Evolutionary conservation across 1,284 basidiomycete genomes (phyloP), one percentile per base, ranked within the genome.

Genomic region (Phylloboletellus chloephorus): DNA sequence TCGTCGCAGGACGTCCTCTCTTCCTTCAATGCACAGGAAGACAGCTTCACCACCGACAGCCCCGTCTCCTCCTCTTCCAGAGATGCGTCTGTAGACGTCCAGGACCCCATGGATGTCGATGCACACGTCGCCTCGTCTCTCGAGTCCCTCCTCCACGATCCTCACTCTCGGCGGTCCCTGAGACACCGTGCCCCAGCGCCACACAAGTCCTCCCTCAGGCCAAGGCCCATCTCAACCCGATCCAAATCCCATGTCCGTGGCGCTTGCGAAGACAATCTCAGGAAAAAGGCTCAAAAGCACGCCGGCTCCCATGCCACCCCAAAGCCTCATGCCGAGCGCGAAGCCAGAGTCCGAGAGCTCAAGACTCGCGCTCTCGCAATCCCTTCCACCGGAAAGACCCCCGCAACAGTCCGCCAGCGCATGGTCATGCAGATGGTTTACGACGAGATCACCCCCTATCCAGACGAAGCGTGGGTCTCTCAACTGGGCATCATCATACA

Each of bases 391-490:
- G 71, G 72, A 47, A 78, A 78, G 53, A 75, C 74, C 9, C 74
- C 76, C 36, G 74, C 72, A 25, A 75, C 74, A 41, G 61, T 69
- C 43, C 68, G 67, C 35, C 76, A 78, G 51, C 65, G 73, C 24
- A 63, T 67, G 51, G 67, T 78, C 39, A 68, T 78, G 45, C 68
- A 69, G 44, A 76, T 76, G 68, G 72, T 78, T 13, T 78, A 73
- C 52, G 68, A 76, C 45, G 70, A 77, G 53, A 75, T 78, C 47
- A 77, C 76, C 41, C 72, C 73, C 63, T 76, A 76, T 63, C 76
- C 76, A 31, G 66, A 66, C 41, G 73, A 76, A 52, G 64, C 70
- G 9, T 78, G 76, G 76, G 61, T 60, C 35, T 58, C 58, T 7
- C 58, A 60, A 11, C 68, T 74, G 50, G 68, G 67, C 20, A 58